Conservation (phyloP, 2,329 filamentous ascomycete species). For the Fusarium napiforme region DNA sequence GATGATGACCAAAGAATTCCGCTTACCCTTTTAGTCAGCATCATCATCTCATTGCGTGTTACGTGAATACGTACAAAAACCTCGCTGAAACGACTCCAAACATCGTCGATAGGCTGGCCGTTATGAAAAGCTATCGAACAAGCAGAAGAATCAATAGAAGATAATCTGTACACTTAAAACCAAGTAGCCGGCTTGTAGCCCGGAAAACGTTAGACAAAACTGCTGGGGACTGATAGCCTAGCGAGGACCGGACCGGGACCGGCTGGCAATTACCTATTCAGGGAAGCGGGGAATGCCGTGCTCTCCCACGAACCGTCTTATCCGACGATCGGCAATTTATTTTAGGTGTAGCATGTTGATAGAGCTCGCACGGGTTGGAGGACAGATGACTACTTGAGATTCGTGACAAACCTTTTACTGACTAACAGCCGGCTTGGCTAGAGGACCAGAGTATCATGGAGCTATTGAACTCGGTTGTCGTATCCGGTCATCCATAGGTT, state of each 20-base stretch:
- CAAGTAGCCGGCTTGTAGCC: not conserved
- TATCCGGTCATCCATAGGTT: not conserved
- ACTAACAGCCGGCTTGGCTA: not conserved
- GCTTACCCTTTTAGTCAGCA: too few relatives aligned
- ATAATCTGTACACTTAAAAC: too few relatives aligned
- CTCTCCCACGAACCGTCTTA: not conserved
- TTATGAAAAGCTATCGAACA: too few relatives aligned
- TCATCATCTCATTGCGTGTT: too few relatives aligned
- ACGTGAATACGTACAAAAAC: too few relatives aligned
- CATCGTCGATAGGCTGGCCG: too few relatives aligned
- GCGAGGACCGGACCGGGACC: not conserved
- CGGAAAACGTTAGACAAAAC: not conserved
- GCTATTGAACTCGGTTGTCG: too few relatives aligned
- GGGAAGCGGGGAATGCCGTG: not conserved
- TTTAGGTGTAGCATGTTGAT: too few relatives aligned
- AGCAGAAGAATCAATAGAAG: too few relatives aligned
- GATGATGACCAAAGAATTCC: too few relatives aligned
- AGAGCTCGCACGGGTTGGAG: accelerated
- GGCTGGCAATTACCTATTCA: not conserved
- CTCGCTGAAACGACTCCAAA: too few relatives aligned
- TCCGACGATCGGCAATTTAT: not conserved
- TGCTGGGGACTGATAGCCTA: not conserved
- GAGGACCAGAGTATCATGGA: not conserved
- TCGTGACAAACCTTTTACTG: not conserved
- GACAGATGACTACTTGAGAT: accelerated